Evolutionary conservation across 2,329 filamentous ascomycete genomes (phyloP).

Genomic region (Cytospora piceicola): DNA sequence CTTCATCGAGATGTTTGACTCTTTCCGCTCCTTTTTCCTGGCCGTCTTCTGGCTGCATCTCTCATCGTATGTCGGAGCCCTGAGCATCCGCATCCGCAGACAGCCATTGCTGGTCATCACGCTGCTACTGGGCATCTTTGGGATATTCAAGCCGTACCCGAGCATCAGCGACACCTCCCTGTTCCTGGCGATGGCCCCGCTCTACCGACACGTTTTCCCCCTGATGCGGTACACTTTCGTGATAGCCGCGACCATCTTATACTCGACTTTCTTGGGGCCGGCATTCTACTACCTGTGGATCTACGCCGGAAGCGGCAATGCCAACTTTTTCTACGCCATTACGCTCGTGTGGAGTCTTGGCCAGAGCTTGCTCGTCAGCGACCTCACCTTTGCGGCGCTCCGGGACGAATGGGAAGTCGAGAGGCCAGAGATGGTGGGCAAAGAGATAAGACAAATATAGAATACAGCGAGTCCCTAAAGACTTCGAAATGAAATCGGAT

Average conservation of each 20-base stretch:
- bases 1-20: constrained; percentile 99
- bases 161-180: constrained; percentile 88
- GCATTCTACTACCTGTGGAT: constrained; percentile 98
- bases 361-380: constrained; percentile 82
- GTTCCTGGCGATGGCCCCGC: constrained; percentile 79
- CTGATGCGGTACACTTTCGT: constrained; percentile 94
- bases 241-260: constrained; percentile 79
- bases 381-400: constrained; percentile 84
- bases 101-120: constrained; percentile 88
- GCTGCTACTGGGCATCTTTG: constrained; percentile 84
- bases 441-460: constrained; percentile 78
- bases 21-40: constrained; percentile 94
- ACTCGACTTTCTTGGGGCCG: constrained; percentile 85
- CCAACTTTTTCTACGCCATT: constrained; percentile 99
- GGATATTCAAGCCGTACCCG: constrained; percentile 96
- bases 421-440: constrained; percentile 85
- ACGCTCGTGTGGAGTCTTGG: constrained; percentile 97
- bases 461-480: not conserved
- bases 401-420: constrained; percentile 94
- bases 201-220: constrained; percentile 91
- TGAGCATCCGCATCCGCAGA: constrained; percentile 78
- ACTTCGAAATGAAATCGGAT: not conserved
- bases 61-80: constrained; percentile 82
- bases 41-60: constrained; percentile 98
- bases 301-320: constrained; percentile 95